A percentile compares a stretch with the other conserved stretches of the same genome.
Evolutionary conservation across 441 rosid genomes (phyloP).

Genomic region (Erodium texanum): DNA sequence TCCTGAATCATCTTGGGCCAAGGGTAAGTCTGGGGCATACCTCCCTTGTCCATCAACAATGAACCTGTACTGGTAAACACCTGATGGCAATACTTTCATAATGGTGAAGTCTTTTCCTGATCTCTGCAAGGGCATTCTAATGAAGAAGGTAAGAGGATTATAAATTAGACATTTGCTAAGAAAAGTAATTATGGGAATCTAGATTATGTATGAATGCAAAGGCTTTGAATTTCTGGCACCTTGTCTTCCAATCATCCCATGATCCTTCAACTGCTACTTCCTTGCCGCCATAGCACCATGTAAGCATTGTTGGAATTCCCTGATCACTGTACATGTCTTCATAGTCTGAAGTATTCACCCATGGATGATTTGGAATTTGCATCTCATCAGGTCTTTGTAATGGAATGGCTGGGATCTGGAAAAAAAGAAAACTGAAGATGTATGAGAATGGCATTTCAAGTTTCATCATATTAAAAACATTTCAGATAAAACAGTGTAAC

Average conservation of each 20-base stretch:
- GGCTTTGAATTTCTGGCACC: constrained; percentile 32
- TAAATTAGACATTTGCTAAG: neutral
- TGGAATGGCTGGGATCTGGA: constrained; percentile 74
- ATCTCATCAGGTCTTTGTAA: constrained; percentile 83
- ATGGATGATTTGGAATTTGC: constrained; percentile 54
- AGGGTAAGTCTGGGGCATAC: constrained; percentile 75
- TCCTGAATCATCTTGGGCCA: constrained; percentile 65
- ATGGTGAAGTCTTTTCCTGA: constrained; percentile 86
- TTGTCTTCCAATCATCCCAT: constrained; percentile 85
- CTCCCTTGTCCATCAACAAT: constrained; percentile 86
- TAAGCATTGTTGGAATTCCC: constrained; percentile 87
- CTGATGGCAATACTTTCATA: constrained; percentile 90
- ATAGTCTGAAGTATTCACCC: constrained; percentile 44
- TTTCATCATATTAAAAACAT: neutral
- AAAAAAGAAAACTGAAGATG: constrained; percentile 13
- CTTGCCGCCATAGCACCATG: constrained; percentile 81
- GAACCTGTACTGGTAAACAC: constrained; percentile 84
- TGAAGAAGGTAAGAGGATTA: constrained; percentile 24
- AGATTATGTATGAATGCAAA: neutral
- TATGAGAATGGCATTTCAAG: neutral
- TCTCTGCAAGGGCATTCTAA: constrained; percentile 75
- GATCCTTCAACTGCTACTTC: constrained; percentile 90
- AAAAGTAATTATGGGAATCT: neutral
- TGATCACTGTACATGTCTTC: constrained; percentile 60
- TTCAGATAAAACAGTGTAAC: neutral